Evolutionary conservation across 495 filamentous ascomycete genomes (phyloP).

Genomic region (Podospora pseudoanserina): DNA sequence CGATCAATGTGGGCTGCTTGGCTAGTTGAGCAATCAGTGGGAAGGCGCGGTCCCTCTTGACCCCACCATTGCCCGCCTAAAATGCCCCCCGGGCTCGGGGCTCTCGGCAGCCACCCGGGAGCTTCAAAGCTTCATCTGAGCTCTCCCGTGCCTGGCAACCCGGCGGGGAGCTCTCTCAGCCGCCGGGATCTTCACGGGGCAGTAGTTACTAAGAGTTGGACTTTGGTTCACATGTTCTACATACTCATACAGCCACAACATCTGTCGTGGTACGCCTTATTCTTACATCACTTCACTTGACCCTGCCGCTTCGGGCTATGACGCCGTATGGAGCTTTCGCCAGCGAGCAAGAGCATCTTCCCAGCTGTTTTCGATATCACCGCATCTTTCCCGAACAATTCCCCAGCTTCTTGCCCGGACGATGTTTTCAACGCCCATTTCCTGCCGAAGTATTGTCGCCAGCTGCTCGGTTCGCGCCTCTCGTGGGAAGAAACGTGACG

Average conservation of each 20-base stretch:
- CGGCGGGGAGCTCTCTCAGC: background rate
- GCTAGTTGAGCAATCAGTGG: background rate
- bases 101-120: background rate
- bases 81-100: background rate
- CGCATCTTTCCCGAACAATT: slow-evolving; percentile 76
- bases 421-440: slow-evolving; percentile 82
- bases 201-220: background rate
- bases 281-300: background rate
- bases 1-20: background rate
- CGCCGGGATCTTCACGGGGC: too few relatives aligned
- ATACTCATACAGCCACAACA: background rate
- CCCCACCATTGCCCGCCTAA: slow-evolving; percentile 10
- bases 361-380: slow-evolving; percentile 50
- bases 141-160: background rate
- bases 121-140: background rate
- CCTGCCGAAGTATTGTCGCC: slow-evolving; percentile 73
- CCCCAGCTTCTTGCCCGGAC: slow-evolving; percentile 80
- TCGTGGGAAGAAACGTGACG: slow-evolving; percentile 73
- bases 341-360: slow-evolving; percentile 58
- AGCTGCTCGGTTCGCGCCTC: slow-evolving; percentile 82
- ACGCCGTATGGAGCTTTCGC: slow-evolving; percentile 23
- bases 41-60: background rate
- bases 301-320: background rate
- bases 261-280: background rate
- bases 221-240: background rate